A percentile compares a stretch with the other conserved stretches of the same genome.
phyloP scores from a whole-genome alignment of 495 filamentous ascomycete species.

The Penicillium herquei region DNA sequence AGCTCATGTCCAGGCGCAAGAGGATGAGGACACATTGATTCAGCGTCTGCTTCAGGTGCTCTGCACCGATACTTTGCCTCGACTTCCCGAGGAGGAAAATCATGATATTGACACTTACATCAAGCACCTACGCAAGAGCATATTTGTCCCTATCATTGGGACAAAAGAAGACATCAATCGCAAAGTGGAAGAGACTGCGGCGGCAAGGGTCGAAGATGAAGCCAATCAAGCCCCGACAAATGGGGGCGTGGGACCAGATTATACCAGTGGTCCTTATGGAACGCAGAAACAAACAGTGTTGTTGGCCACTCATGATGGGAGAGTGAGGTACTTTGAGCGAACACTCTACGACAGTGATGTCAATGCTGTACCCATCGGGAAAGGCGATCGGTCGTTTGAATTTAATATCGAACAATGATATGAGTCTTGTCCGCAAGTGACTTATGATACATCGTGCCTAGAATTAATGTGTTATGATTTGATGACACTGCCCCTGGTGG shows the following conservation, averaged over 20 bases:
- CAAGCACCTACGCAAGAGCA: conserved; percentile 66
- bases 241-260: conserved; percentile 25
- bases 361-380: conserved; percentile 54
- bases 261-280: conserved; percentile 61
- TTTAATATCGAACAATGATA: conserved; percentile 27
- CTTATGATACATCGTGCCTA: neutral
- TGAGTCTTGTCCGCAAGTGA: neutral
- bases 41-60: conserved; percentile 68
- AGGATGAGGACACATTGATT: conserved; percentile 65
- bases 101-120: conserved; percentile 69
- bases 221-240: conserved; percentile 13
- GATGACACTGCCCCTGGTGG: neutral
- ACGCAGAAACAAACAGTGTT: conserved; percentile 91
- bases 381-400: conserved; percentile 56
- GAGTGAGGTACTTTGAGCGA: conserved; percentile 79
- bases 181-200: conserved; percentile 47
- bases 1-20: conserved; percentile 42
- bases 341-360: conserved; percentile 73
- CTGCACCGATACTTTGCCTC: conserved; percentile 69
- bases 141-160: conserved; percentile 80
- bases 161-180: conserved; percentile 40
- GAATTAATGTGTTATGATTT: conserved; percentile 2
- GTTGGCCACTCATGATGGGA: conserved; percentile 71
- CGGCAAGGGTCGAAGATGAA: conserved; percentile 34
- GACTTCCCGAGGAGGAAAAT: conserved; percentile 34